phyloP scores from a whole-genome alignment of 2,329 filamentous ascomycete species.

The Fusarium acutatum region DNA sequence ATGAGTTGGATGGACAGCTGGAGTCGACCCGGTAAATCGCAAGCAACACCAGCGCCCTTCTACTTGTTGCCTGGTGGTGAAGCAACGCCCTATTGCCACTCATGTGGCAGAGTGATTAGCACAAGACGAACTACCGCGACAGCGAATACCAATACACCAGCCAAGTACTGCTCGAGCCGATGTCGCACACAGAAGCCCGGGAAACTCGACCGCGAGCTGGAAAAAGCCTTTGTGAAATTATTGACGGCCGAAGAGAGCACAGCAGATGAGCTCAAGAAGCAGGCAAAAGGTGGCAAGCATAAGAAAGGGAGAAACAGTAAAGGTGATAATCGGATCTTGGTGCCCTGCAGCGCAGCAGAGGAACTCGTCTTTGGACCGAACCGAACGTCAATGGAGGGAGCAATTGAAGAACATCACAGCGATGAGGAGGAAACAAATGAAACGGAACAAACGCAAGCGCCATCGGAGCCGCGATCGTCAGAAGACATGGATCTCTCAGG shows the following conservation, averaged over 20 bases:
- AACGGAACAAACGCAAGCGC: background rate
- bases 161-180: slow-evolving; percentile 65
- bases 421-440: background rate
- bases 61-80: slow-evolving; percentile 60
- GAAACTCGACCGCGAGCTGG: slow-evolving; percentile 60
- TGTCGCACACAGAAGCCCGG: slow-evolving; percentile 62
- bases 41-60: slow-evolving; percentile 59
- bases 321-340: slow-evolving; percentile 34
- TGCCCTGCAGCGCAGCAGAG: slow-evolving; percentile 19
- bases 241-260: slow-evolving; percentile 28
- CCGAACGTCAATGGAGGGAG: slow-evolving; percentile 1
- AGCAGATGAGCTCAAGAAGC: slow-evolving; percentile 36
- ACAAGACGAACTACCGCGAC: slow-evolving; percentile 43
- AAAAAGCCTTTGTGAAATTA: slow-evolving; percentile 55
- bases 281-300: slow-evolving; percentile 44
- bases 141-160: slow-evolving; percentile 32
- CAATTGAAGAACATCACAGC: background rate
- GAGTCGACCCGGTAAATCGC: slow-evolving; percentile 51
- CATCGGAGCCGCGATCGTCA: background rate
- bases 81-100: slow-evolving; percentile 62
- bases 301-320: slow-evolving; percentile 52
- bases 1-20: slow-evolving; percentile 56
- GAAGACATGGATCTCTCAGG: background rate
- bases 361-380: slow-evolving; percentile 19
- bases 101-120: slow-evolving; percentile 65